Evolutionary conservation across 2,329 filamentous ascomycete genomes (phyloP).

Genomic region (Verticillium nonalfalfae): DNA sequence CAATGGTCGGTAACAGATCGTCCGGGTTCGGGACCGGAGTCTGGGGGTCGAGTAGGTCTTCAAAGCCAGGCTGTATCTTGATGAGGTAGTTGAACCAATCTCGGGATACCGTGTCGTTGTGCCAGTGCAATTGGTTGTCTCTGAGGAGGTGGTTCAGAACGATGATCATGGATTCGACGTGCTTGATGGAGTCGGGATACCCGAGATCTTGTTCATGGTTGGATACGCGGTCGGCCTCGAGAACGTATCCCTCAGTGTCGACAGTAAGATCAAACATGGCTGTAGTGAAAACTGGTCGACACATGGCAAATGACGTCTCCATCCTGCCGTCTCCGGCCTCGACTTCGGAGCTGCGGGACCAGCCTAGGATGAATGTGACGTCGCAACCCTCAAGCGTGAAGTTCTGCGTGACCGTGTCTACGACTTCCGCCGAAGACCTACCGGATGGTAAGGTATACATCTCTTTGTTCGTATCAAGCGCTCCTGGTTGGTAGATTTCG

Average conservation of each 20-base stretch:
- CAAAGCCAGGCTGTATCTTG: slow-evolving; percentile 16
- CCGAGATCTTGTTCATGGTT: slow-evolving; percentile 8
- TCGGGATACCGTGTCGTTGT: slow-evolving; percentile 35
- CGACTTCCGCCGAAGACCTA: not conserved
- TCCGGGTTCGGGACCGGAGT: slow-evolving; percentile 12
- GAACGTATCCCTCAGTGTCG: slow-evolving; percentile 17
- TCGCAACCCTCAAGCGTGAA: slow-evolving; percentile 8
- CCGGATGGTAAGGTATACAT: not conserved
- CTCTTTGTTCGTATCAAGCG: too few species aligned
- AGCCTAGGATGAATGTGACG: slow-evolving; percentile 13
- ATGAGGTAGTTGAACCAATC: slow-evolving; percentile 45
- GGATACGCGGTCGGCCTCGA: slow-evolving; percentile 10
- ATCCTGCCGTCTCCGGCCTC: slow-evolving; percentile 5
- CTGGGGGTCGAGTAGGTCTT: slow-evolving; percentile 22
- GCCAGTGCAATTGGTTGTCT: slow-evolving; percentile 22
- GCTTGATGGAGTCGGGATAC: slow-evolving; percentile 7
- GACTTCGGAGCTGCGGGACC: slow-evolving; percentile 10
- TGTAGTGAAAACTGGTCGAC: slow-evolving; percentile 18
- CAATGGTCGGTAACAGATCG: slow-evolving; percentile 8
- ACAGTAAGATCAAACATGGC: slow-evolving; percentile 26
- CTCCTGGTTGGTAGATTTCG: too few species aligned
- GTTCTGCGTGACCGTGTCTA: not conserved
- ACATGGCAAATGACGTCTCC: slow-evolving; percentile 15
- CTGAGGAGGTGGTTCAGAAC: slow-evolving; percentile 1
- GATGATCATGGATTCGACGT: slow-evolving; percentile 9